phyloP scores from a whole-genome alignment of 148 eudicot species.

The Amaranthus palmeri region DNA sequence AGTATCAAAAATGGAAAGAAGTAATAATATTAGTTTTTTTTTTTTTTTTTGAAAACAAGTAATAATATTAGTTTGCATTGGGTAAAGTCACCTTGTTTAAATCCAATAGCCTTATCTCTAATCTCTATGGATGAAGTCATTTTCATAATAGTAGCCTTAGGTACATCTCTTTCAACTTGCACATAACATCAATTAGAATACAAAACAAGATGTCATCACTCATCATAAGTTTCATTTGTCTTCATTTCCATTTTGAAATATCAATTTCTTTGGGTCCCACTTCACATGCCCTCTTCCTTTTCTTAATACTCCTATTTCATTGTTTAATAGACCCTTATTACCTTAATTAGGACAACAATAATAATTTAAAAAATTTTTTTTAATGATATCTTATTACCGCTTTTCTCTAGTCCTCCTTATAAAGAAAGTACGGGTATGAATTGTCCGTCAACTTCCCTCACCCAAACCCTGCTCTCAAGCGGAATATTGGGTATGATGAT shows the following conservation, averaged over 20 bases:
- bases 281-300: conserved; percentile 17
- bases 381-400: not conserved
- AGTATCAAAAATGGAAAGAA: not conserved
- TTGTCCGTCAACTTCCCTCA: no score
- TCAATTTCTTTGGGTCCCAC: conserved; percentile 27
- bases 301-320: conserved; percentile 3
- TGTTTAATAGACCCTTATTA: conserved; percentile 21
- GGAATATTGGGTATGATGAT: no score
- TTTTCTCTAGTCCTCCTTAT: no score
- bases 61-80: not conserved
- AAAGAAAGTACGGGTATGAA: no score
- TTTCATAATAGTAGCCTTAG: conserved; percentile 17
- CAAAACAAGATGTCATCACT: not conserved
- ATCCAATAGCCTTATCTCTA: conserved; percentile 22
- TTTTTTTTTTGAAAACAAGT: no score
- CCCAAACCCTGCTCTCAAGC: no score
- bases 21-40: not conserved
- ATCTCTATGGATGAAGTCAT: conserved; percentile 20
- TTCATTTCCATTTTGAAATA: conserved; percentile 23
- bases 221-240: conserved; percentile 19
- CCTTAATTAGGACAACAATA: not conserved
- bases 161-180: conserved; percentile 25
- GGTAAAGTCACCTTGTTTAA: conserved; percentile 7
- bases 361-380: not conserved
- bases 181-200: conserved; percentile 15